These are phyloP conservation scores for Fusarium globosum DNA, from an alignment of 2,329 filamentous ascomycete species.

Conservation along the genomic window DNA sequence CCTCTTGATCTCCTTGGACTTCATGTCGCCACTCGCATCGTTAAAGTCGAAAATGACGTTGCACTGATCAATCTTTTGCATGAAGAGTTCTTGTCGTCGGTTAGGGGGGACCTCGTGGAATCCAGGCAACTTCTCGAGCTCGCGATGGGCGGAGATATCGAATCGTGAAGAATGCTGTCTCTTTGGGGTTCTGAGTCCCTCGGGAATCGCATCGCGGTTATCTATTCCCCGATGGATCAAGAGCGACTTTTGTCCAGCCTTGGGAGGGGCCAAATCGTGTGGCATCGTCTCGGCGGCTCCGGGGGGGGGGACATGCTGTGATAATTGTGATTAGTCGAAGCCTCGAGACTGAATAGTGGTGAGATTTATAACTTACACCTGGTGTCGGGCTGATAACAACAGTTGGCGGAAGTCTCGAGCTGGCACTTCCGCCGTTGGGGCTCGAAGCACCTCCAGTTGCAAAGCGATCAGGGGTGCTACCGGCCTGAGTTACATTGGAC, in stretches of 20 bases:
- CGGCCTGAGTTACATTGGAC: slow-evolving; percentile 52
- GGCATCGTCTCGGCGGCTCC: slow-evolving; percentile 98
- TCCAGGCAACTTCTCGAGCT: slow-evolving; percentile 95
- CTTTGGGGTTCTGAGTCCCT: slow-evolving; percentile 94
- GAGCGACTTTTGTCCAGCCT: slow-evolving; percentile 88
- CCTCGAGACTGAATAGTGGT: neutral
- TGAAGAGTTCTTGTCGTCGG: slow-evolving; percentile 94
- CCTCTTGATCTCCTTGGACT: slow-evolving; percentile 99
- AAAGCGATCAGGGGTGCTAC: slow-evolving; percentile 56
- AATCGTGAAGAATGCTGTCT: slow-evolving; percentile 97
- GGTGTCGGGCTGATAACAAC: slow-evolving; percentile 96
- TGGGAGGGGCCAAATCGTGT: slow-evolving; percentile 93
- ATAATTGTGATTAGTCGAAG: slow-evolving; percentile 20
- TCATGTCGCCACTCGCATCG: slow-evolving; percentile 97
- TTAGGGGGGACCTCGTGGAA: slow-evolving; percentile 98
- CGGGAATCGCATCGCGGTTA: slow-evolving; percentile 90
- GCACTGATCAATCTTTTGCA: slow-evolving; percentile 99
- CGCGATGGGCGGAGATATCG: slow-evolving; percentile 95
- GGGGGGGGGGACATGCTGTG: slow-evolving; percentile 85
- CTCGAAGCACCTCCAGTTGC: slow-evolving; percentile 51
- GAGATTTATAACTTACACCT: slow-evolving; percentile 70
- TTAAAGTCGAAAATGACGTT: slow-evolving; percentile 99
- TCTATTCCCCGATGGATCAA: slow-evolving; percentile 87
- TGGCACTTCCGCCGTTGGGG: slow-evolving; percentile 51
- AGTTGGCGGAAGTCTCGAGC: slow-evolving; percentile 74